These are phyloP conservation scores for Geosmithia putterillii DNA, from an alignment of 2,329 filamentous ascomycete genomes.

Conservation along the genomic window DNA sequence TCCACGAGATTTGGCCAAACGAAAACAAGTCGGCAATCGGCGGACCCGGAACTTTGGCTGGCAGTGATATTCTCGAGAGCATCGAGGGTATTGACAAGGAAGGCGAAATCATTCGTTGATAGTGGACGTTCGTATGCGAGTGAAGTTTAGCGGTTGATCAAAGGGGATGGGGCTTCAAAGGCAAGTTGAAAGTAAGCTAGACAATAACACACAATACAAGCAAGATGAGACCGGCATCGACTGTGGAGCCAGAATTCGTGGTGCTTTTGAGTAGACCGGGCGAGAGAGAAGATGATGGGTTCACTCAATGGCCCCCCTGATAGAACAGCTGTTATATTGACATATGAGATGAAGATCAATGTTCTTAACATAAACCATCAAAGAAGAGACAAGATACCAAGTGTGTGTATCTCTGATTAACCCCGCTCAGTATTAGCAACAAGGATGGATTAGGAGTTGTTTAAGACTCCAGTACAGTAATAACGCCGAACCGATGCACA, in stretches of 20 bases:
- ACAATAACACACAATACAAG: not conserved
- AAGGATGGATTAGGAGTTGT: not conserved
- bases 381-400: not conserved
- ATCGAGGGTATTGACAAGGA: conserved; percentile 70
- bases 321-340: not conserved
- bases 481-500: not conserved
- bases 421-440: not conserved
- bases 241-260: no score
- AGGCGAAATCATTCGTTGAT: conserved; percentile 58
- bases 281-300: no score
- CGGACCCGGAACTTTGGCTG: conserved; percentile 54
- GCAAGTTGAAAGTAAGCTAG: not conserved
- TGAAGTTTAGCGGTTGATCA: conserved; percentile 6
- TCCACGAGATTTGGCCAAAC: conserved; percentile 86
- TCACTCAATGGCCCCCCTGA: no score
- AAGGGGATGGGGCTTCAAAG: not conserved
- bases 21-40: conserved; percentile 38
- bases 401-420: not conserved
- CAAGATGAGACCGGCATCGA: not conserved
- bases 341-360: no score
- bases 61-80: conserved; percentile 75
- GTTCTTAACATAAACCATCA: not conserved
- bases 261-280: not conserved
- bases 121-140: conserved; percentile 16
- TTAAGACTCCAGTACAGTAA: not conserved